Evolutionary conservation across 2,329 filamentous ascomycete genomes (phyloP), one percentile per base, ranked within the genome.

Genomic region (Tolypocladium cylindrosporum): DNA sequence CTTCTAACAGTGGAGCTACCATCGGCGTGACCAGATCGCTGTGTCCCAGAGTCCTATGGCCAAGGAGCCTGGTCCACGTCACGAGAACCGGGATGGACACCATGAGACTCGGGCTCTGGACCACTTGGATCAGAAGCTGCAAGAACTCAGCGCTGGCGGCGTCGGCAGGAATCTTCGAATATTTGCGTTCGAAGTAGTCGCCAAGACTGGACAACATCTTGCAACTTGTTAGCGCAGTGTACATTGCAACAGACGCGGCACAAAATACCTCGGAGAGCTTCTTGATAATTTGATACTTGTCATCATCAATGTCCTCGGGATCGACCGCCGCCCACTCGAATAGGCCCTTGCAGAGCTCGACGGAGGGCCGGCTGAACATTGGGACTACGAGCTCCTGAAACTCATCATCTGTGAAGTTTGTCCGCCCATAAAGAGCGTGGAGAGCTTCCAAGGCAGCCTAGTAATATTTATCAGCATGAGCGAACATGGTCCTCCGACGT

Each of bases 61-160:
- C 83, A 50, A 99, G 78, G 55, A 97, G 78, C 63, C 88, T 89
- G 10, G 89, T 91, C 91, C 92, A 97, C 27, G 89, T 88, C 65
- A 96, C 89, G 51, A 99, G 79, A 11, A 95, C 86, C 2, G 94
- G 93, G 65, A 97, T 97, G 2, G 94, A 97, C 21, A 99, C 87
- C 51, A 94, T 87, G 58, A 99, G 80, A 70, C 94, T 97, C 66
- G 89, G 86, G 71, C 90, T 91, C 64, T 89, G 89, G 57, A 92
- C 83, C 56, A 97, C 87, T 57, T 83, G 79, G 60, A 93, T 82
- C 52, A 97, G 80, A 57, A 99, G 83, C 55, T 88, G 83, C 59
- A 97, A 81, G 64, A 97, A 90, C 6, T 84, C 85, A 40, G 85
- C 79, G 14, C 93, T 78, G 68, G 94, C 87, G 36, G 77, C 72